Evolutionary conservation across 352 stramenopile genomes (phyloP).

Genomic region (Globisporangium okanoganense): DNA sequence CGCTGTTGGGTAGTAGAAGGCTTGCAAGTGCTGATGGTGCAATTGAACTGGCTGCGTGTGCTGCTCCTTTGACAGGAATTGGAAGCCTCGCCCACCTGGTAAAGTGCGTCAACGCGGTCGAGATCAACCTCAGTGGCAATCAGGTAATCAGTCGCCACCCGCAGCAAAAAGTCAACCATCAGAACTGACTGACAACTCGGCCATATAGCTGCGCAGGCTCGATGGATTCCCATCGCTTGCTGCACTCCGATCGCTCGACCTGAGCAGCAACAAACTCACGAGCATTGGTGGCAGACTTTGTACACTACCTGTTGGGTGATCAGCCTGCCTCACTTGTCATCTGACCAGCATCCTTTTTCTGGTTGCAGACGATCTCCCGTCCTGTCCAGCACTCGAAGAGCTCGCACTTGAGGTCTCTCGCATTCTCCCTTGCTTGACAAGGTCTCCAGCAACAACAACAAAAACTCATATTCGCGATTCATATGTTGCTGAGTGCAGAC

Average conservation of each 20-base stretch:
- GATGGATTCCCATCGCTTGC: constrained; percentile 41
- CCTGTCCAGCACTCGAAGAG: constrained; percentile 45
- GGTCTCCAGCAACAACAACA: no score
- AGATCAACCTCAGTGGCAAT: constrained; percentile 59
- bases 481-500: constrained; percentile 19
- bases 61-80: constrained; percentile 15
- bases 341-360: neutral
- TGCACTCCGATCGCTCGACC: constrained; percentile 38
- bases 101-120: constrained; percentile 42
- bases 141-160: constrained; percentile 21
- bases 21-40: neutral
- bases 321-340: neutral
- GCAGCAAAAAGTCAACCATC: neutral
- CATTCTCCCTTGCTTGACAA: no score
- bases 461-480: neutral
- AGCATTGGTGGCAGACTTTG: constrained; percentile 30
- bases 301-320: neutral
- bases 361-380: constrained; percentile 34
- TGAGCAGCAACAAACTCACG: constrained; percentile 43
- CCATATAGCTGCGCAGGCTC: constrained; percentile 35
- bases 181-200: neutral
- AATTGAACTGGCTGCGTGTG: neutral
- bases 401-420: constrained; percentile 35
- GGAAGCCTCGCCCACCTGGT: constrained; percentile 33
- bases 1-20: no score